Evolutionary conservation across 1,284 basidiomycete species (phyloP).

Genomic region (Trametes sp.): DNA sequence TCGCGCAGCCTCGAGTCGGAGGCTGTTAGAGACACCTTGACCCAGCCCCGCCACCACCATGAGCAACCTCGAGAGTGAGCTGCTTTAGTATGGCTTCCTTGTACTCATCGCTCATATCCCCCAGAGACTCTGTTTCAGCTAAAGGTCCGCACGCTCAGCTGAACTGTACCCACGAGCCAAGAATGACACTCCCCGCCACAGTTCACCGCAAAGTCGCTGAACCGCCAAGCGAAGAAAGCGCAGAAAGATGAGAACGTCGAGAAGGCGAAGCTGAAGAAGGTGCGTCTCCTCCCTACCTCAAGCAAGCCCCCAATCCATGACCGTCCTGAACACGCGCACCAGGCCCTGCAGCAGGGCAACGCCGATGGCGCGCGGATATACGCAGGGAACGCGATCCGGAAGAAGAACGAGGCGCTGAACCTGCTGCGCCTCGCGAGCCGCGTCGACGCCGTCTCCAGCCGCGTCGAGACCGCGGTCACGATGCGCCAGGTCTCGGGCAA

Average conservation of each 20-base stretch:
- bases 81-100: neutral
- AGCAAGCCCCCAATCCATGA: neutral
- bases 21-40: constrained; percentile 13
- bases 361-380: constrained; percentile 99
- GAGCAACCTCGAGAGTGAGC: constrained; percentile 92
- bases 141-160: constrained; percentile 62
- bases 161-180: neutral
- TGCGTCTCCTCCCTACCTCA: constrained; percentile 40
- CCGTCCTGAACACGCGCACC: constrained; percentile 17
- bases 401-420: constrained; percentile 96
- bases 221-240: constrained; percentile 93
- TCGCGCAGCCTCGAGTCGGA: constrained; percentile 20
- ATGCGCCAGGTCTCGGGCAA: constrained; percentile 95
- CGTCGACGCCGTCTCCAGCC: constrained; percentile 95
- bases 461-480: constrained; percentile 99
- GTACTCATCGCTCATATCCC: constrained; percentile 37
- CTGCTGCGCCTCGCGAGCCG: constrained; percentile 87
- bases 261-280: constrained; percentile 92
- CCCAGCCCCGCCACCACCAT: constrained; percentile 55
- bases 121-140: constrained; percentile 95
- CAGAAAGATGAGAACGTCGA: constrained; percentile 91
- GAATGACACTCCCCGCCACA: constrained; percentile 45
- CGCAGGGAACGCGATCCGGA: constrained; percentile 97
- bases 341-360: constrained; percentile 98
- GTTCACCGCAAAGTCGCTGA: constrained; percentile 96